Evolutionary conservation across 1,284 basidiomycete genomes (phyloP).

Genomic region (Ganoderma lingzhi): DNA sequence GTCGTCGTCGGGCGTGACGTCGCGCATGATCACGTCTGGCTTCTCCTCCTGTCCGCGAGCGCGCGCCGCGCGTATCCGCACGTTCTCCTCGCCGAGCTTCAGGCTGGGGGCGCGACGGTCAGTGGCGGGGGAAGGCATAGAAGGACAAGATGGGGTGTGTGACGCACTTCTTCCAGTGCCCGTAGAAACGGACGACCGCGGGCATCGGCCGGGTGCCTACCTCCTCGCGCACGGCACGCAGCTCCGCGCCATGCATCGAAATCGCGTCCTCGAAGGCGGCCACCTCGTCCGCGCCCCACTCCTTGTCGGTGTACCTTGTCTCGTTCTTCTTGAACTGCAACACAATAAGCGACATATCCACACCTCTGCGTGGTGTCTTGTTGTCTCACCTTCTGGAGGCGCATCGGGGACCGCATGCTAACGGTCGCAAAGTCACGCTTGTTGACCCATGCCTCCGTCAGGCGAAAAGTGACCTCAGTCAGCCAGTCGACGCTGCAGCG

Average conservation of each 20-base stretch:
- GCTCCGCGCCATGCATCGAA: slow-evolving; percentile 74
- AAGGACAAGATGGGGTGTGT: not conserved
- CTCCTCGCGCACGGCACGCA: slow-evolving; percentile 80
- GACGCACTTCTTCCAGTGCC: slow-evolving; percentile 84
- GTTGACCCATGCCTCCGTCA: slow-evolving; percentile 68
- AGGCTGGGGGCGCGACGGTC: slow-evolving; percentile 46
- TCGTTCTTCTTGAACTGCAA: slow-evolving; percentile 79
- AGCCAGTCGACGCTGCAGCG: slow-evolving; percentile 77
- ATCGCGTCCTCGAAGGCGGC: slow-evolving; percentile 83
- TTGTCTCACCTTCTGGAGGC: slow-evolving; percentile 63
- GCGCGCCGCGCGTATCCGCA: slow-evolving; percentile 56
- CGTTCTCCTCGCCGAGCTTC: slow-evolving; percentile 73
- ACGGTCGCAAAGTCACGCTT: slow-evolving; percentile 64
- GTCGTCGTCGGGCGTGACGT: slow-evolving; percentile 58
- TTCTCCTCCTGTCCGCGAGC: slow-evolving; percentile 46
- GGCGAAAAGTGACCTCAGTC: slow-evolving; percentile 73
- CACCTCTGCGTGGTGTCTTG: not conserved
- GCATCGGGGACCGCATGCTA: slow-evolving; percentile 65
- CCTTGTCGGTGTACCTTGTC: slow-evolving; percentile 69
- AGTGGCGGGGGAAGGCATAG: slow-evolving; percentile 1
- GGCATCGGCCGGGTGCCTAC: slow-evolving; percentile 73
- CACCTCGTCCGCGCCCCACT: slow-evolving; percentile 77
- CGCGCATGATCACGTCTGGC: slow-evolving; percentile 29
- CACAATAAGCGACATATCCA: not conserved
- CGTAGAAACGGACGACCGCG: slow-evolving; percentile 87